Evolutionary conservation across 1,139 yeast genomes (phyloP).

Genomic region (Geotrichum aggregatum): DNA sequence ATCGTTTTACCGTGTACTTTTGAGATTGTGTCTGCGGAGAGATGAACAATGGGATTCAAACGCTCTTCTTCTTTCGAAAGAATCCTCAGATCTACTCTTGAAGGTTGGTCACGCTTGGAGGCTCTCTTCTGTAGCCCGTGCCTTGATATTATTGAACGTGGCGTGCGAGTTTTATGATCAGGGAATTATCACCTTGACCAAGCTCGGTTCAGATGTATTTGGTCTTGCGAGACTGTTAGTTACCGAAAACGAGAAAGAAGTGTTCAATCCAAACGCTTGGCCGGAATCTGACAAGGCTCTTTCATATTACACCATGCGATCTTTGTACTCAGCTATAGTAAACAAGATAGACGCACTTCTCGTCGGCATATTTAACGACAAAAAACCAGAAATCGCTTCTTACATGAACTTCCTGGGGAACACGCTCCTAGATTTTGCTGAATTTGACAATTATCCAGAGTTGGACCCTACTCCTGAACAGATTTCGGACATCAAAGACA

Average conservation of each 20-base stretch:
- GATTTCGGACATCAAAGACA: slow-evolving; percentile 49
- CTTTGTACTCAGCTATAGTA: slow-evolving; percentile 50
- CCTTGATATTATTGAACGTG: slow-evolving; percentile 50
- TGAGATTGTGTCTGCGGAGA: slow-evolving; percentile 36
- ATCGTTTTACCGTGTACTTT: slow-evolving; percentile 43
- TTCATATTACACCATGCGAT: slow-evolving; percentile 50
- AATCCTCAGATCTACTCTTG: slow-evolving; percentile 43
- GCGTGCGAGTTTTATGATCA: slow-evolving; percentile 45
- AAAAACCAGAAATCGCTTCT: slow-evolving; percentile 63
- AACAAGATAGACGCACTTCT: slow-evolving; percentile 47
- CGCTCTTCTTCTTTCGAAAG: slow-evolving; percentile 37
- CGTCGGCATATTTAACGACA: slow-evolving; percentile 46
- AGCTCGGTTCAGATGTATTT: slow-evolving; percentile 36
- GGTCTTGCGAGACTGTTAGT: slow-evolving; percentile 44
- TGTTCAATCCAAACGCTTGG: slow-evolving; percentile 48
- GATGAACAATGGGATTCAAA: slow-evolving; percentile 33
- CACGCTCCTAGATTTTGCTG: slow-evolving; percentile 49
- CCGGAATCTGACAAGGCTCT: slow-evolving; percentile 48
- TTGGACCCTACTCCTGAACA: slow-evolving; percentile 47
- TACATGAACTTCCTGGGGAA: slow-evolving; percentile 50
- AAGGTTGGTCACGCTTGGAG: slow-evolving; percentile 60
- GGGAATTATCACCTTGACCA: slow-evolving; percentile 72
- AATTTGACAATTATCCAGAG: slow-evolving; percentile 42
- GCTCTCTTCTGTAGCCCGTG: slow-evolving; percentile 50
- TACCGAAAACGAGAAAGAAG: slow-evolving; percentile 37